Conservation (phyloP, 345 rosid genomes). For the Salix caprea region DNA sequence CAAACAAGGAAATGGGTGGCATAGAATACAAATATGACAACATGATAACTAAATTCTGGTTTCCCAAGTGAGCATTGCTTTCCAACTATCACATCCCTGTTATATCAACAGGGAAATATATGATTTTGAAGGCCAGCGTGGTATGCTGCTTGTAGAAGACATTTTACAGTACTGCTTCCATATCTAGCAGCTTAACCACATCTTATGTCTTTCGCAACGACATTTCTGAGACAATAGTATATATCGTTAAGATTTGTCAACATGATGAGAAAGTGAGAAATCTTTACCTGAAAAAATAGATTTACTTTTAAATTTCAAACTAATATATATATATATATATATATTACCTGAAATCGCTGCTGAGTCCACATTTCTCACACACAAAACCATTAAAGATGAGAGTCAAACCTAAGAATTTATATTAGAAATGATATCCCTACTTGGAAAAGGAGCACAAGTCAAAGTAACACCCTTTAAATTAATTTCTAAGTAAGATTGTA, state of each 20-base stretch:
- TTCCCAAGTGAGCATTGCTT: not conserved
- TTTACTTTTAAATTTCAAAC: not conserved
- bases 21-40: not conserved
- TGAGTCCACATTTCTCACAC: conserved; percentile 14
- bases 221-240: not conserved
- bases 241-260: not conserved
- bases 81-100: no score
- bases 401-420: not conserved
- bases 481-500: not conserved
- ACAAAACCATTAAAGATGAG: not conserved
- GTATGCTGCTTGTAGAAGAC: not conserved
- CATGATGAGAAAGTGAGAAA: not conserved
- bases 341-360: conserved; percentile 46
- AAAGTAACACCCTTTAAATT: not conserved
- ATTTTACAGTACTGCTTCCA: not conserved
- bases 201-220: not conserved
- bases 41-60: not conserved
- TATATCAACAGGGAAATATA: not conserved
- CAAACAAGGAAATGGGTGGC: not conserved
- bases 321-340: no score
- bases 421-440: not conserved
- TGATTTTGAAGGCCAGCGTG: not conserved
- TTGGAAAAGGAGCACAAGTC: not conserved
- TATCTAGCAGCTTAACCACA: not conserved
- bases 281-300: not conserved